phyloP scores from a whole-genome alignment of 2,329 filamentous ascomycete genomes.

The Colletotrichum theobromicola region DNA sequence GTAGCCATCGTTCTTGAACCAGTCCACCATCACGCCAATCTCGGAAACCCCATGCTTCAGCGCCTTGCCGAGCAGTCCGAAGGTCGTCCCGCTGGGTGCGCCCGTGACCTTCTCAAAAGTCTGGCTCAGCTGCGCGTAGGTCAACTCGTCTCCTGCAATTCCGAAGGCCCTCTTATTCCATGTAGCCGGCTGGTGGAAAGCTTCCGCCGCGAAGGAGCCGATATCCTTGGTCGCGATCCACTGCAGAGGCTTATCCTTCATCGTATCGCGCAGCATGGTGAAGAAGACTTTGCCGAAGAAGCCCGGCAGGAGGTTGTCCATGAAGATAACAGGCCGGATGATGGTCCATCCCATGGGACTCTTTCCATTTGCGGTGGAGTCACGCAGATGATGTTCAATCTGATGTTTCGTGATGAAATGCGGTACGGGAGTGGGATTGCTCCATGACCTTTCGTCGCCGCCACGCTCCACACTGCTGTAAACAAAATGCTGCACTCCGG shows the following conservation, averaged over 20 bases:
- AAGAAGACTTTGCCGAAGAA: constrained; percentile 35
- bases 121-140: not conserved
- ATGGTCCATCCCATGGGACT: constrained; percentile 61
- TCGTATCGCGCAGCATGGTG: constrained; percentile 32
- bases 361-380: constrained; percentile 30
- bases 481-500: constrained; percentile 60
- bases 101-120: not conserved
- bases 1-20: constrained; percentile 4
- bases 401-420: constrained; percentile 63
- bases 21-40: not conserved
- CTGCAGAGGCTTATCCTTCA: constrained; percentile 36
- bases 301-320: constrained; percentile 50
- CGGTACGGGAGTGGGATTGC: constrained; percentile 54
- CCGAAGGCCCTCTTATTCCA: constrained; percentile 7
- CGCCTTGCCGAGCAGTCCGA: not conserved
- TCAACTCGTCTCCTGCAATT: not conserved
- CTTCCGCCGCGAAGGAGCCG: constrained; percentile 43
- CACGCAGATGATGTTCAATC: constrained; percentile 61
- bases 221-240: constrained; percentile 44
- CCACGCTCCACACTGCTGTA: constrained; percentile 66
- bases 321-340: constrained; percentile 62
- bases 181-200: constrained; percentile 35
- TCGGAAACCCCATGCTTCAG: not conserved
- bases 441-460: constrained; percentile 48
- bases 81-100: not conserved